Evolutionary conservation across 169 alveolate species (phyloP).

Genomic region (Besnoitia besnoiti): DNA sequence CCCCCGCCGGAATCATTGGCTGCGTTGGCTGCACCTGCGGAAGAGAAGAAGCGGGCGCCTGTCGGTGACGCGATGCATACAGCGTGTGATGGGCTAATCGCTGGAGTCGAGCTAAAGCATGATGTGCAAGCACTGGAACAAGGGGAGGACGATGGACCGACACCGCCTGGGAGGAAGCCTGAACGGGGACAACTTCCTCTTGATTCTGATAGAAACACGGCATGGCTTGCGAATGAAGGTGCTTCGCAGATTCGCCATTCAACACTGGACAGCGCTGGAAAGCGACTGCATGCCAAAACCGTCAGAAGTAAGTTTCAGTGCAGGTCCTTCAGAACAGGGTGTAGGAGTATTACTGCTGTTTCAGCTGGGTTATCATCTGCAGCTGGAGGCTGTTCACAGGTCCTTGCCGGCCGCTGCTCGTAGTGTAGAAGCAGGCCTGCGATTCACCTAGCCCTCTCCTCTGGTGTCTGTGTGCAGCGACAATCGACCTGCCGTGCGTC

Average conservation of each 20-base stretch:
- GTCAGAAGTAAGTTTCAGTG: not conserved
- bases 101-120: not conserved
- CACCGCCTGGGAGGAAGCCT: not conserved
- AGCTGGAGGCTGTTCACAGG: too few species aligned
- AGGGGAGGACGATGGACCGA: not conserved
- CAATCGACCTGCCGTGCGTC: not conserved
- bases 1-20: constrained; percentile 30
- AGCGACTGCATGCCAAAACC: not conserved
- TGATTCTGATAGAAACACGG: not conserved
- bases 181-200: not conserved
- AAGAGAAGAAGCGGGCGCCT: not conserved
- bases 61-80: not conserved
- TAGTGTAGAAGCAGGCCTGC: too few species aligned
- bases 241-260: not conserved
- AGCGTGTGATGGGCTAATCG: not conserved
- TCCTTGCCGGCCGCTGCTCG: too few species aligned
- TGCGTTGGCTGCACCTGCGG: not conserved
- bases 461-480: not conserved
- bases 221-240: not conserved
- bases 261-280: not conserved
- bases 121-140: not conserved
- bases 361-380: too few species aligned
- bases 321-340: not conserved
- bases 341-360: too few species aligned
- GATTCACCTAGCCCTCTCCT: too few species aligned